Evolutionary conservation across 352 stramenopile genomes (phyloP), one percentile per base, ranked within the genome.

Genomic region (Phytophthora litchii): DNA sequence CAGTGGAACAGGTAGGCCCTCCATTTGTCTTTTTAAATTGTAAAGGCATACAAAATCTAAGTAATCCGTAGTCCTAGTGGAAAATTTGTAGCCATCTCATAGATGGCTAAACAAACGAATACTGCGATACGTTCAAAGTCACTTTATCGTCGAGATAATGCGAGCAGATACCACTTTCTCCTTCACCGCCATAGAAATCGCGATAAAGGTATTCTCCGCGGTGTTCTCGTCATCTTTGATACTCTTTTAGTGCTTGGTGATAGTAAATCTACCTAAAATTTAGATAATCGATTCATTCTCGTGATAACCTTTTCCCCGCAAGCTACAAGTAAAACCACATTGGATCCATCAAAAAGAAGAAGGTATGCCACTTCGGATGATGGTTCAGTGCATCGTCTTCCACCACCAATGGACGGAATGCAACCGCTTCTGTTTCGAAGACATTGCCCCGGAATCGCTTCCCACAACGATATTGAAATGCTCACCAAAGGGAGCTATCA

Each of bases 301-400:
- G 47, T 55, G 16, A 55, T 55, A 2, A 14, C 47, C 2, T 27
- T 4, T n/a, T n/a, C n/a, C n/a, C n/a, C n/a, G n/a, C n/a, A n/a
- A n/a, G n/a, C n/a, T n/a, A n/a, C n/a, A n/a, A n/a, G n/a, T n/a
- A n/a, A n/a, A n/a, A n/a, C n/a, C n/a, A n/a, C n/a, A n/a, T n/a
- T n/a, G n/a, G n/a, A n/a, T n/a, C n/a, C n/a, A n/a, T n/a, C n/a
- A n/a, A n/a, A n/a, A n/a, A n/a, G n/a, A n/a, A n/a, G n/a, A n/a
- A n/a, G n/a, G n/a, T n/a, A 6, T 17, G 6, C 69, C 69, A 82
- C 25, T 68, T 44, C 67, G n/a, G n/a, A n/a, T n/a, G n/a, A n/a
- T n/a, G n/a, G n/a, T n/a, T n/a, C n/a, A n/a, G n/a, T n/a, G n/a
- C n/a, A n/a, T n/a, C n/a, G n/a, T n/a, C n/a, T n/a, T n/a, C n/a